Base-by-base conservation (phyloP, 2,329 filamentous ascomycete genomes). In the Beauveria sp. region DNA sequence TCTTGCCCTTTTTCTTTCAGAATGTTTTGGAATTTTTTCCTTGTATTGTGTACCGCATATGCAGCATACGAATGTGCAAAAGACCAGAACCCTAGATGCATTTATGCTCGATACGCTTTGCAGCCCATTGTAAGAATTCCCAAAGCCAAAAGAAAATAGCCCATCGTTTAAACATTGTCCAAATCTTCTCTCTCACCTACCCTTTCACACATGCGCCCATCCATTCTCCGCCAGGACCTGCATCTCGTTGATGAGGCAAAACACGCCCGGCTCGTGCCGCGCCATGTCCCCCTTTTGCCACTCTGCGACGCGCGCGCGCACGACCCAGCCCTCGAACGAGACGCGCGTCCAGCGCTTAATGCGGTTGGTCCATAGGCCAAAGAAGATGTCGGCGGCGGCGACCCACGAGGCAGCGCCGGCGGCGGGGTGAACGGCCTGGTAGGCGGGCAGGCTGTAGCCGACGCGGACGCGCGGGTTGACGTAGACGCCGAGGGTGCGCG, bases 381-480 rank as follows among this genome's bases (percentile, higher is more conserved):
- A 66, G 26, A 86, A 69, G 49, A 83, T 79, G 52, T 79, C 72
- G 57, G 74, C 73, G 4, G 74, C 66, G 18, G 80, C 78, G 6
- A 83, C 75, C 78, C 84, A 84, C 20, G 72, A 65, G 16, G 42
- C 42, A 66, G 60, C 42, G 72, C 64, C 16, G 66, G 58, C 42
- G 69, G 57, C 0, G 50, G 74, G 72, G 53, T 82, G 78, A 3
- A 83, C 79, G 18, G 73, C 71, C 12, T 75, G 70, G 68, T 86
- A 87, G 1, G 83, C 83, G 0, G 71, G 63, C 3, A 72, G 70
- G 64, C 78, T 84, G 69, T 90, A 91, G 2, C 80, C 86, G 5
- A 91, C 88, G 9, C 86, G 78, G 12, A 91, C 87, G 14, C 80
- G 80, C 1, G 88, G 86, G 70, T 91, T 91, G 45, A 91, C 69